Base-by-base conservation (phyloP, 345 rosid genomes). In the Dimocarpus longan region DNA sequence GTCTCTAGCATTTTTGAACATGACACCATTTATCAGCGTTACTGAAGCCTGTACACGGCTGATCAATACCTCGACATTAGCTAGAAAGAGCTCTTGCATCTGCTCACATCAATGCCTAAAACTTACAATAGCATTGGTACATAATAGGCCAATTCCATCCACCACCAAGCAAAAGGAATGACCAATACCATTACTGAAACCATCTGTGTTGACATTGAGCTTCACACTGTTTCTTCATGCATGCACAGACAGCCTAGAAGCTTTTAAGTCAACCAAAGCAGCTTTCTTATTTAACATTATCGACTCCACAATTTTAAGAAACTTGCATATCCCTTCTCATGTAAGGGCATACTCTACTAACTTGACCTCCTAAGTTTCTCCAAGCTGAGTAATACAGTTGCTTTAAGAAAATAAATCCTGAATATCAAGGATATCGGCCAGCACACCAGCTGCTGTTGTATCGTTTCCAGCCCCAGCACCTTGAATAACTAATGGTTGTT, bases 391-490 rank as follows among this genome's bases (percentile, higher is more conserved):
- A 77, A 54, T 26, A 52, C 32, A 32, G 46, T 21, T 60, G 70
- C 50, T 72, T 65, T 83, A 89, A 73, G 86, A 84, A 79, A 95
- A 93, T 37, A 91, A 84, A 85, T 95, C 98, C 86, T 93, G 98
- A 79, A 95, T 66, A 78, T 93, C 99, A 75, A 95, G 86, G 69
- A 93, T 89, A 88, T 93, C 98, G 5, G 98, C 93, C 46, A 95
- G 97, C 72, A 92, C 93, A 52, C 98, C 99, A 10, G 99, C 96
- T 6, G 97, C 99, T 32, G 99, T 95, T 0, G 96, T 93, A 71
- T 93, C 98, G 54, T 95, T 95, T 18, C 99, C 99, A 5, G 99
- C 98, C 83, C 98, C 99, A 2, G 98, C 98, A 43, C 98, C 99
- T 90, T 95, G 98, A 84, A 93, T 92, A 78, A 93, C 99, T 80